Conservation (phyloP, 257 asterid species). For the Solanum lycopersicoides region DNA sequence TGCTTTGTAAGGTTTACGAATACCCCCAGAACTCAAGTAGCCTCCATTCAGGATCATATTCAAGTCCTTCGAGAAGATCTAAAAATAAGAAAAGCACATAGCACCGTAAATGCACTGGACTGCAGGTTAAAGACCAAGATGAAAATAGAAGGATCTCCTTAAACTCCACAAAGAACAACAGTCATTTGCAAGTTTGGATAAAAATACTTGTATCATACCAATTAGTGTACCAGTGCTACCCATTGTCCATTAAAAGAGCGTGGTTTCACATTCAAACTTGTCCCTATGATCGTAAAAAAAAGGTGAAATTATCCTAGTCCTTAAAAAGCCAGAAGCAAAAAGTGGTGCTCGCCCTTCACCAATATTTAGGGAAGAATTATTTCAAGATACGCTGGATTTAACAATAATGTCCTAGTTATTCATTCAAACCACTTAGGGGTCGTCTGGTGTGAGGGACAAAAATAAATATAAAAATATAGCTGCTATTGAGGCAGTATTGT, state of each 20-base stretch:
- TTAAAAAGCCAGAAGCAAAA: not conserved
- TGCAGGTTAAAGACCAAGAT: not conserved
- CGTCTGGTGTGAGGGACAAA: accelerated
- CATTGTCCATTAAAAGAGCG: not conserved
- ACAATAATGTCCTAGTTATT: not conserved
- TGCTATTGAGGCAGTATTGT: not conserved
- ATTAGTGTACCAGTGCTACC: not conserved
- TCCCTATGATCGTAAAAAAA: not conserved
- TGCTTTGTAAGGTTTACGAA: conserved; percentile 17
- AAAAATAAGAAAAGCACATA: not conserved
- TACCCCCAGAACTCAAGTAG: conserved; percentile 25
- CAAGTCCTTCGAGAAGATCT: conserved; percentile 10
- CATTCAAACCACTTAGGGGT: not conserved
- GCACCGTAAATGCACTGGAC: not conserved
- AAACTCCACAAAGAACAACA: not conserved
- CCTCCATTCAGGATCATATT: conserved; percentile 49
- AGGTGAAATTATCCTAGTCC: not conserved
- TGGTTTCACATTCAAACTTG: not conserved
- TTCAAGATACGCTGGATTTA: not conserved
- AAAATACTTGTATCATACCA: not conserved
- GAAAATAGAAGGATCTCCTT: not conserved
- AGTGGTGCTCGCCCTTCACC: not conserved
- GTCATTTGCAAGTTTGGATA: not conserved
- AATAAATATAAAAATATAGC: no score
- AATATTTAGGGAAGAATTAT: not conserved